Evolutionary conservation across 345 rosid genomes (phyloP).

Genomic region (Linum lewisii): DNA sequence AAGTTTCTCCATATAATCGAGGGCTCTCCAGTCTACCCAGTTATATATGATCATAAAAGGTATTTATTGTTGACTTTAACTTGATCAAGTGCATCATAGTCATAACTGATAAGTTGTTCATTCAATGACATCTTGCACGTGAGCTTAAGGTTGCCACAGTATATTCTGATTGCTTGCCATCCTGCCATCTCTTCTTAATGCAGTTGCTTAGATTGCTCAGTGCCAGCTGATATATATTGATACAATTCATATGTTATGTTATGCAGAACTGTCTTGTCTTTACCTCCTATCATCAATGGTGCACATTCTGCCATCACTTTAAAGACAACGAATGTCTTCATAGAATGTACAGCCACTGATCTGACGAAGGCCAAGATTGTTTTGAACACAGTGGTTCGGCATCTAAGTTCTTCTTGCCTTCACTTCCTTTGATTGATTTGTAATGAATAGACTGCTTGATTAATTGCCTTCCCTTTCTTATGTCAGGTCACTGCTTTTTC

Average conservation of each 20-base stretch:
- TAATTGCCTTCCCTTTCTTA: conserved; percentile 10
- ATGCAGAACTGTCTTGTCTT: conserved; percentile 74
- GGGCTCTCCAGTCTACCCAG: conserved; percentile 76
- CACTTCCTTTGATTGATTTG: conserved; percentile 4
- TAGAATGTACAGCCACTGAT: conserved; percentile 95
- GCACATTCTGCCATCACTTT: conserved; percentile 90
- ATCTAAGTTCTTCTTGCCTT: conserved; percentile 10
- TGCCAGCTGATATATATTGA: neutral
- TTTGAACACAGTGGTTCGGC: conserved; percentile 74
- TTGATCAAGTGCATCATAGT: neutral
- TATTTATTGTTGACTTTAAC: conserved; percentile 16
- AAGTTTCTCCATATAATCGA: conserved; percentile 85
- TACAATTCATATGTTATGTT: conserved; percentile 14
- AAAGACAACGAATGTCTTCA: conserved; percentile 83
- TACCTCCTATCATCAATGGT: conserved; percentile 92
- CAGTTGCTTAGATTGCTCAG: neutral
- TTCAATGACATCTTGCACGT: neutral
- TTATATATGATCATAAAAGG: conserved; percentile 70
- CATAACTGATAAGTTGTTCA: neutral
- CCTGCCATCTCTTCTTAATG: neutral
- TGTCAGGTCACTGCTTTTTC: conserved; percentile 72
- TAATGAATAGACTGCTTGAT: conserved; percentile 5
- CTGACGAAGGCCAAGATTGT: conserved; percentile 89
- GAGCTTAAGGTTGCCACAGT: neutral
- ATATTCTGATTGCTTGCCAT: conserved; percentile 2